Evolutionary conservation across 495 filamentous ascomycete species (phyloP).

Genomic region (Viridothelium virens): DNA sequence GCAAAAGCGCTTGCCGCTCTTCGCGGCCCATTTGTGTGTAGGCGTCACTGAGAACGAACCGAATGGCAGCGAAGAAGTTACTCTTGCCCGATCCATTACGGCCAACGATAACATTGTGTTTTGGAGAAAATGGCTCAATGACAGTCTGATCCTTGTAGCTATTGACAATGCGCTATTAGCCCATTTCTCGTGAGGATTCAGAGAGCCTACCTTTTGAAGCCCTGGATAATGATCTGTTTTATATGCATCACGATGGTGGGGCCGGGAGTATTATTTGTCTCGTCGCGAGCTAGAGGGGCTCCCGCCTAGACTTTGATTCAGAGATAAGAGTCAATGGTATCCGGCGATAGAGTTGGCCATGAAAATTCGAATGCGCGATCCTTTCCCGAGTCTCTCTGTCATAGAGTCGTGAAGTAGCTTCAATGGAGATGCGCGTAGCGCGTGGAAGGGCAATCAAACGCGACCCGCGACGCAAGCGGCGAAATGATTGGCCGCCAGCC

Average conservation of each 20-base stretch:
- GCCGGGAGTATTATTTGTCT: too few relatives aligned
- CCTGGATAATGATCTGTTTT: constrained; percentile 99
- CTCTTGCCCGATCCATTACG: constrained; percentile 99
- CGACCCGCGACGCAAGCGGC: background rate
- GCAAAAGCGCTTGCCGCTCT: constrained; percentile 87
- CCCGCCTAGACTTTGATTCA: background rate
- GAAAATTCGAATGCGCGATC: background rate
- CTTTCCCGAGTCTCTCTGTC: background rate
- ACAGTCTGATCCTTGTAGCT: constrained; percentile 99
- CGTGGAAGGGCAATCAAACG: background rate
- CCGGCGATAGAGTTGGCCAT: background rate
- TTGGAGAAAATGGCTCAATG: constrained; percentile 95
- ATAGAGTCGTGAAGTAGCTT: background rate
- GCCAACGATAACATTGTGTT: constrained; percentile 97
- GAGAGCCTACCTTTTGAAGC: constrained; percentile 84
- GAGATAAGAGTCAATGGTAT: background rate
- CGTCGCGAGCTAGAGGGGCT: too few relatives aligned
- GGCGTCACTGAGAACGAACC: constrained; percentile 93
- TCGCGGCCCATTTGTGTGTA: constrained; percentile 95
- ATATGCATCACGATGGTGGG: constrained; percentile 65
- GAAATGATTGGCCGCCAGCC: background rate
- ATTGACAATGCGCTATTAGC: background rate
- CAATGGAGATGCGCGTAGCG: background rate
- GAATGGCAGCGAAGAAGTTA: constrained; percentile 99
- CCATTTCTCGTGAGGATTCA: background rate